phyloP scores from a whole-genome alignment of 179 eudicot genomes.

The Gypsophila paniculata region DNA sequence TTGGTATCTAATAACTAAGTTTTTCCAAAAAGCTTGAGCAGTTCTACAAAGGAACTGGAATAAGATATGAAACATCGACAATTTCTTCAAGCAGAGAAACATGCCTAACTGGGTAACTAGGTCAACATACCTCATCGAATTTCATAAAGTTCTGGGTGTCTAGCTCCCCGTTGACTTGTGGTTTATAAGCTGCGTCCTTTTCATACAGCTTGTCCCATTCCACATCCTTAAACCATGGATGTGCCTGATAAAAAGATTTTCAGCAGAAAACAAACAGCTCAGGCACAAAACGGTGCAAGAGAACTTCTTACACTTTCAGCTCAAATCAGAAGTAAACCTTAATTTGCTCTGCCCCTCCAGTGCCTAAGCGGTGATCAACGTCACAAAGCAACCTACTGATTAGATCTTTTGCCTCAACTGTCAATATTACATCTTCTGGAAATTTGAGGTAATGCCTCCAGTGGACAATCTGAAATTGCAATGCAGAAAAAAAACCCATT shows the following conservation, averaged over 20 bases:
- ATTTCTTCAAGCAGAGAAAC: not conserved
- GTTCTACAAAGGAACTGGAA: not conserved
- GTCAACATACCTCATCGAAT: slow-evolving; percentile 71
- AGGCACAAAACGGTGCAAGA: not conserved
- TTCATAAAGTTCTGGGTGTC: slow-evolving; percentile 67
- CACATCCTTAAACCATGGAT: slow-evolving; percentile 82
- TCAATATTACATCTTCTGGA: slow-evolving; percentile 72
- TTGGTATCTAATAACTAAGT: not conserved
- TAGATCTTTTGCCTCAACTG: slow-evolving; percentile 87
- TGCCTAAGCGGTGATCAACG: slow-evolving; percentile 87
- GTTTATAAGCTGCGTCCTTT: slow-evolving; percentile 84
- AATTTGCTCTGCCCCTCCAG: slow-evolving; percentile 79
- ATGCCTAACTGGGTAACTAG: slow-evolving; percentile 6
- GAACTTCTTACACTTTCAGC: not conserved
- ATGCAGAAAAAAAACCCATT: not conserved
- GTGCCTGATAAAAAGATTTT: slow-evolving; percentile 51
- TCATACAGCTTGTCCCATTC: slow-evolving; percentile 89
- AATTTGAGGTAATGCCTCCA: slow-evolving; percentile 88
- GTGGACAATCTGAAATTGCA: slow-evolving; percentile 65
- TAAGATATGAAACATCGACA: not conserved
- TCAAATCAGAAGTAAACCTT: slow-evolving; percentile 42
- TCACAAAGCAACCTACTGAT: slow-evolving; percentile 82
- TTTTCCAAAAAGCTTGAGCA: not conserved
- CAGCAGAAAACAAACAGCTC: not conserved
- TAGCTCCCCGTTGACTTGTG: slow-evolving; percentile 83